phyloP scores from a whole-genome alignment of 768 basidiomycete genomes.

The Hericium erinaceus region DNA sequence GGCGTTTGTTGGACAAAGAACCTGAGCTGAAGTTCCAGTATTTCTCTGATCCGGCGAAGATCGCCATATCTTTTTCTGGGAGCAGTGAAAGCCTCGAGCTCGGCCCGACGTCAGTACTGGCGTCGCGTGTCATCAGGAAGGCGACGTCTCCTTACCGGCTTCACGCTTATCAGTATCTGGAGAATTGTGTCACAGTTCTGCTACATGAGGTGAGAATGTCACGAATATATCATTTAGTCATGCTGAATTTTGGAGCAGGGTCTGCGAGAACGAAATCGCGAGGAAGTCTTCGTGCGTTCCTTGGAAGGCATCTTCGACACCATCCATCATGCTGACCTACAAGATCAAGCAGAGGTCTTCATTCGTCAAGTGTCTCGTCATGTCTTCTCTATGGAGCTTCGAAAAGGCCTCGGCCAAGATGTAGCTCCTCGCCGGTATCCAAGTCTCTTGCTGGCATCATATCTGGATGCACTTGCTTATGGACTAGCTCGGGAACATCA shows the following conservation, averaged over 20 bases:
- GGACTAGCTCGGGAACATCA: slow-evolving; percentile 60
- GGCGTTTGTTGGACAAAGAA: slow-evolving; percentile 75
- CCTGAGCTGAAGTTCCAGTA: slow-evolving; percentile 64
- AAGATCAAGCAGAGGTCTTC: slow-evolving; percentile 60
- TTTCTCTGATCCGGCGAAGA: slow-evolving; percentile 59
- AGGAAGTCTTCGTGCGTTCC: slow-evolving; percentile 58
- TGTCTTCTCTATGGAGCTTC: slow-evolving; percentile 70
- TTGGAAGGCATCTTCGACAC: slow-evolving; percentile 77
- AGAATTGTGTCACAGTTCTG: slow-evolving; percentile 60
- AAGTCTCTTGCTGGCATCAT: slow-evolving; percentile 52
- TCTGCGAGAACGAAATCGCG: slow-evolving; percentile 60
- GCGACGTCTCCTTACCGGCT: slow-evolving; percentile 38
- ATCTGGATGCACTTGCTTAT: slow-evolving; percentile 74
- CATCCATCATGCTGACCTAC: slow-evolving; percentile 57
- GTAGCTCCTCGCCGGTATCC: slow-evolving; percentile 42
- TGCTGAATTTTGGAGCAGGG: slow-evolving; percentile 42
- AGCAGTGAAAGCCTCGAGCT: slow-evolving; percentile 56
- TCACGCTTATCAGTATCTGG: slow-evolving; percentile 61
- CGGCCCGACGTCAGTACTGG: slow-evolving; percentile 53
- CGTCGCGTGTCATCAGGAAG: slow-evolving; percentile 51
- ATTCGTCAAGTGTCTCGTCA: slow-evolving; percentile 59
- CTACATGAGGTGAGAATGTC: slow-evolving; percentile 62
- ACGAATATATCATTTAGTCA: background rate
- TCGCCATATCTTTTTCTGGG: slow-evolving; percentile 68
- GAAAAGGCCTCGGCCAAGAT: slow-evolving; percentile 46